These are phyloP conservation scores for Daldinia decipiens DNA, from an alignment of 495 filamentous ascomycete species.

Conservation along the genomic window DNA sequence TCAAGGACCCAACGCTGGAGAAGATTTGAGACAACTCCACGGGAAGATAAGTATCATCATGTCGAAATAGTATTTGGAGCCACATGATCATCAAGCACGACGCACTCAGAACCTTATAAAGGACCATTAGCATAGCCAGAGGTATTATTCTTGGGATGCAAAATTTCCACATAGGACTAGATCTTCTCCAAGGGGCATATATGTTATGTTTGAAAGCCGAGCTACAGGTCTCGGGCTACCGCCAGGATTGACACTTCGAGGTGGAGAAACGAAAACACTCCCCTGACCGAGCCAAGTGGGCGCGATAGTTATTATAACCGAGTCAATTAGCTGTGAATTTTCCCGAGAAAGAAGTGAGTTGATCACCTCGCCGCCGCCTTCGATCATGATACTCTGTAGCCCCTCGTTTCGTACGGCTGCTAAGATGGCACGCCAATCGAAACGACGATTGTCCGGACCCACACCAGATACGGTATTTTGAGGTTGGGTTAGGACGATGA, in stretches of 20 bases:
- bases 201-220: conserved; percentile 72
- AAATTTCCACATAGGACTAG: conserved; percentile 79
- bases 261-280: conserved; percentile 76
- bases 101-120: background rate
- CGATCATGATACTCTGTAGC: conserved; percentile 84
- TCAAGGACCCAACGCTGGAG: background rate
- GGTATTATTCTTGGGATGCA: background rate
- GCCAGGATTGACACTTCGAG: conserved; percentile 59
- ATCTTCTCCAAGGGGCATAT: conserved; percentile 79
- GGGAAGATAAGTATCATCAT: background rate
- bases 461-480: conserved; percentile 5
- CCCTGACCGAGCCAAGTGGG: conserved; percentile 84
- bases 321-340: conserved; percentile 71
- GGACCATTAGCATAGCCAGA: background rate
- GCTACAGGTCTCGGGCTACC: conserved; percentile 65
- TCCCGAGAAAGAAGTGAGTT: conserved; percentile 73
- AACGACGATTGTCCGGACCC: conserved; percentile 39
- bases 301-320: conserved; percentile 84
- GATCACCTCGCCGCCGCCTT: conserved; percentile 83
- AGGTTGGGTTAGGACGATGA: conserved; percentile 41
- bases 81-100: background rate
- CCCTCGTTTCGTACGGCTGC: conserved; percentile 65
- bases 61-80: background rate
- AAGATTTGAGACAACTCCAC: background rate
- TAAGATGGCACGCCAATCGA: conserved; percentile 72